Base-by-base conservation (phyloP, 225 moss, liverwort and hornwort species). In the Ulota crispa region DNA sequence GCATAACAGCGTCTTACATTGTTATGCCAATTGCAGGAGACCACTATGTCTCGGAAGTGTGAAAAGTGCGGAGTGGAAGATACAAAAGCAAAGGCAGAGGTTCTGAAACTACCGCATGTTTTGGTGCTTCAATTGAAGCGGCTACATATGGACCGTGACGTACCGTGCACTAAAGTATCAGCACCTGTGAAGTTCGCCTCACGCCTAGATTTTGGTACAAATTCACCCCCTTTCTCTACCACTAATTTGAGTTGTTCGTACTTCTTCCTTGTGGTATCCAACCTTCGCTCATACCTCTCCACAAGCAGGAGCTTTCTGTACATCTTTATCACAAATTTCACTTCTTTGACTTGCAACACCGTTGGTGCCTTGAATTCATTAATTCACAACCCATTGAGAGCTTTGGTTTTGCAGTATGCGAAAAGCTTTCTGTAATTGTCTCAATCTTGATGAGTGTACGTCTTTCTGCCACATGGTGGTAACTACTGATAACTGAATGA, bases 101-200 rank as follows among this genome's bases (percentile, higher is more conserved):
- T 89, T 52, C 71, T 83, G 7, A 85, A 81, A 64, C 67, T 85
- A 64, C 89, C 89, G 12, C 85, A 87, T 56, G 82, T 89, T 23
- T 53, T 89, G 61, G 89, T 89, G 28, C 87, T 89, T 67, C 89
- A 89, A 83, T 69, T 89, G 71, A 89, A 89, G 78, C 85, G 89
- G 28, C 76, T 89, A 50, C 89, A 87, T 43, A 89, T 89, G 89
- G 87, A 89, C 67, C 87, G 83, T 60, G 89, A 89, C 42, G 50
- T 89, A 20, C 89, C 87, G 15, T 89, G 89, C 75, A 89, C 89
- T 1, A 89, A 89, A 85, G 77, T 87, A 34, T 81, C 85, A 73
- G 78, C 87, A 11, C 87, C 89, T 68, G 89, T 89, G 3, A 87
- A 85, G 59, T 89, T 87, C 55, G 28, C 83, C 21, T 80, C 89